Conservation (phyloP, 495 filamentous ascomycete species). For the Chaetomidium leptoderma region DNA sequence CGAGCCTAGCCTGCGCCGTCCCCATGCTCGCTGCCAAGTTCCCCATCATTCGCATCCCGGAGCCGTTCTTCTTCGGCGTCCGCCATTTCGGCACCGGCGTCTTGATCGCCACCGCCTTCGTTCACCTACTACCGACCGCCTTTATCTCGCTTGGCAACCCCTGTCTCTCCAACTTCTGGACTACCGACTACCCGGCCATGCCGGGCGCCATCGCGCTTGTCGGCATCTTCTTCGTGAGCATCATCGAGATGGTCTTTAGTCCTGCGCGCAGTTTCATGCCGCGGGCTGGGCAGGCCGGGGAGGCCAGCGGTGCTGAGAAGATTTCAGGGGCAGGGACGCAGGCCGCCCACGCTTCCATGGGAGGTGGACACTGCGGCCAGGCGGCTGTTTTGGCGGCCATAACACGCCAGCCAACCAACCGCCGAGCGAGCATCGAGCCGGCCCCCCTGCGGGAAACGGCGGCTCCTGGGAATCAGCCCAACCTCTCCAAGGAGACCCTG, state of each 20-base stretch:
- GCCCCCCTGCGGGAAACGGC: neutral
- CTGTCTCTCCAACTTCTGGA: conserved; percentile 75
- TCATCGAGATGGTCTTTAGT: conserved; percentile 71
- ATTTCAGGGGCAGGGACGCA: neutral
- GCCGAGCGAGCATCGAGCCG: conserved; percentile 12
- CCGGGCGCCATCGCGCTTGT: conserved; percentile 73
- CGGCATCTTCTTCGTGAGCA: conserved; percentile 66
- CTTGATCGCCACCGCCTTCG: conserved; percentile 81
- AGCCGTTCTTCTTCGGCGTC: conserved; percentile 61
- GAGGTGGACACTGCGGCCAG: conserved; percentile 17
- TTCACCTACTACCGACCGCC: conserved; percentile 76
- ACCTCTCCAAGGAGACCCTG: conserved; percentile 21
- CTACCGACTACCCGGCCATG: conserved; percentile 66
- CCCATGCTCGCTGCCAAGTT: conserved; percentile 51
- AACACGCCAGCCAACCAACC: neutral
- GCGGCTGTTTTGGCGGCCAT: conserved; percentile 18
- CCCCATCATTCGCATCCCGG: conserved; percentile 42
- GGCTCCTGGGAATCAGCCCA: neutral
- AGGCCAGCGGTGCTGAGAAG: neutral
- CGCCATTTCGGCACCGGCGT: conserved; percentile 84
- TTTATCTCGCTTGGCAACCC: conserved; percentile 75
- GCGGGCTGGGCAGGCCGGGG: neutral
- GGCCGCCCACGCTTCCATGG: neutral
- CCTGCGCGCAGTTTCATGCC: conserved; percentile 36
- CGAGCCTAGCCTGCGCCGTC: conserved; percentile 58